Evolutionary conservation across 2,329 filamentous ascomycete species (phyloP).

Genomic region (Monilinia laxa): DNA sequence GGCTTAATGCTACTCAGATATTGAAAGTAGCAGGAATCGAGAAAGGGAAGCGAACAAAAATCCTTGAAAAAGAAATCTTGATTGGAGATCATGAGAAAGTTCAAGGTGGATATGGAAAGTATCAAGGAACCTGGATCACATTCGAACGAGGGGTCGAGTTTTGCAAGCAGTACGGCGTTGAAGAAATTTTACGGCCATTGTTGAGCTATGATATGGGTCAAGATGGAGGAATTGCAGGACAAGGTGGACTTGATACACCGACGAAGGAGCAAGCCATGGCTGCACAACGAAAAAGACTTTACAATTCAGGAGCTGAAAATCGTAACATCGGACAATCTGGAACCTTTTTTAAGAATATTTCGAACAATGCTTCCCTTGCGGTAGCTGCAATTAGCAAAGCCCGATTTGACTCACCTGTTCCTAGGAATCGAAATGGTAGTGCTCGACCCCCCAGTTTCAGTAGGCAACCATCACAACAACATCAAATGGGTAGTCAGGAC

Average conservation of each 20-base stretch:
- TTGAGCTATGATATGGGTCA: constrained; percentile 79
- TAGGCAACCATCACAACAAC: constrained; percentile 71
- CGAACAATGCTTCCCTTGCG: constrained; percentile 85
- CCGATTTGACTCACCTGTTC: constrained; percentile 82
- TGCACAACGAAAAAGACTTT: constrained; percentile 87
- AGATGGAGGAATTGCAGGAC: constrained; percentile 69
- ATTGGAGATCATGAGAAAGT: constrained; percentile 98
- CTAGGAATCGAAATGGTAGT: constrained; percentile 58
- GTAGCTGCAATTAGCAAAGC: constrained; percentile 97
- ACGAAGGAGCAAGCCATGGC: constrained; percentile 99
- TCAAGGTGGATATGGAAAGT: constrained; percentile 97
- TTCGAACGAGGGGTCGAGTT: constrained; percentile 91
- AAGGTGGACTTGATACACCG: constrained; percentile 82
- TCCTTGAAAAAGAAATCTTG: constrained; percentile 95
- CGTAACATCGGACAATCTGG: constrained; percentile 68
- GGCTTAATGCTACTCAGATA: constrained; percentile 97
- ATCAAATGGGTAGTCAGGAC: constrained; percentile 58
- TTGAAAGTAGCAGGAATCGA: constrained; percentile 96
- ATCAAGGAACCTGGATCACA: constrained; percentile 98
- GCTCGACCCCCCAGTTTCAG: constrained; percentile 68
- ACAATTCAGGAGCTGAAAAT: constrained; percentile 71
- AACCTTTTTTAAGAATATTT: constrained; percentile 97
- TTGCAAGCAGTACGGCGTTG: constrained; percentile 76
- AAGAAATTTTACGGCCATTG: constrained; percentile 71
- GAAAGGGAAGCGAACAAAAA: constrained; percentile 96